These are phyloP conservation scores for Pichia nakasei DNA, from an alignment of 805 yeast genomes.

Conservation along the genomic window DNA sequence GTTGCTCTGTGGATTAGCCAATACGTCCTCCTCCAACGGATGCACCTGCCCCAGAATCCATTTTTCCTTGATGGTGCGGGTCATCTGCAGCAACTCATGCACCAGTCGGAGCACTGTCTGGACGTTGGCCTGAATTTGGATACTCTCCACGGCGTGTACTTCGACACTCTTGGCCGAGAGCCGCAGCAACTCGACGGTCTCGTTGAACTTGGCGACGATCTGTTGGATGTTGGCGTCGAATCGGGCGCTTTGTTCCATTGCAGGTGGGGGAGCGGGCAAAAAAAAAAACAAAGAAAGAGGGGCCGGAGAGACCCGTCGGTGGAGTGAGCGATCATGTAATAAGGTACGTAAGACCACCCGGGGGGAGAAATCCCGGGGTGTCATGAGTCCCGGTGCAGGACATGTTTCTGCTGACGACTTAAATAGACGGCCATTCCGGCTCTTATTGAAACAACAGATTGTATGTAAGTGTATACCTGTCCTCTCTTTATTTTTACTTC, in stretches of 20 bases:
- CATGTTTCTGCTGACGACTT: too few relatives aligned
- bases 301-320: not conserved
- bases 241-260: conserved; percentile 7
- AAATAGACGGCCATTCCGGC: too few relatives aligned
- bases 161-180: conserved; percentile 27
- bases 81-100: conserved; percentile 42
- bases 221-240: conserved; percentile 45
- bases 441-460: too few relatives aligned
- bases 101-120: conserved; percentile 41
- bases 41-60: conserved; percentile 53
- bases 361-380: not conserved
- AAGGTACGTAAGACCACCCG: too few relatives aligned
- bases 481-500: too few relatives aligned
- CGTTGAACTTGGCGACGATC: conserved; percentile 43
- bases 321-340: too few relatives aligned
- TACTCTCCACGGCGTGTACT: conserved; percentile 41
- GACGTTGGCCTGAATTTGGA: conserved; percentile 47
- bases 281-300: not conserved
- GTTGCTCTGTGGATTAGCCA: too few relatives aligned
- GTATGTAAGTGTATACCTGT: too few relatives aligned
- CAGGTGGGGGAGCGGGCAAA: not conserved
- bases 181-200: conserved; percentile 39
- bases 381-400: too few relatives aligned
- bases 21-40: too few relatives aligned
- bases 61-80: conserved; percentile 42